Base-by-base conservation (phyloP, 257 asterid species). In the Nicotiana knightiana region DNA sequence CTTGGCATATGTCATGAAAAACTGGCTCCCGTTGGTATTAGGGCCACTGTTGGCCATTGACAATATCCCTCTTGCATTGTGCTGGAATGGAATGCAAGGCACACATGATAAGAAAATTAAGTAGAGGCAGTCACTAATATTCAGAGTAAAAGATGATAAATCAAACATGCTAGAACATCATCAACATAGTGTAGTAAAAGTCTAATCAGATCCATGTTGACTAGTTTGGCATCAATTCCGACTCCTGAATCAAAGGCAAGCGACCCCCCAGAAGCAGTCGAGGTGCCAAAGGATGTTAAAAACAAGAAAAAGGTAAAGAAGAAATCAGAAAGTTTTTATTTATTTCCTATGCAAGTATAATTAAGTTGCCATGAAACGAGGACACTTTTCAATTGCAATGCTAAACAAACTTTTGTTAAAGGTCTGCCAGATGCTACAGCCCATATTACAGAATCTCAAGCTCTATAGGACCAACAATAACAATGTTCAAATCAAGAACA, bases 41-140 rank as follows among this genome's bases (percentile, higher is more conserved):
- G 98, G 91, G 28, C 99, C 99, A 80, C 97, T 92, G 82, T 96
- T 96, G 59, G 98, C 98, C 98, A 96, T 93, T 83, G 98, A 87
- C 77, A 96, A 62, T 4, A 93, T 96, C 81, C 99, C 99, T 90
- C 99, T 90, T 46, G 99, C 97, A 92, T 93, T 94, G 89, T 94
- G 99, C 98, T 96, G 97, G 43, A 81, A 54, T 43, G 9, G 28
- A 73, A 24, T 73, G 4, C 79, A 51, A 75, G 3, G 37, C 46
- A 17, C 26, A 2, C 46, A 16, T 2, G 80, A 48, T 51, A 4
- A 75, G 80, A 51, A 51, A 75, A 26, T 26, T 4, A 75, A 26
- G 53, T 1, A 15, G 26, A 15, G 9, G 80, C 5, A 51, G 63
- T 28, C 3, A 3, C 63, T 15, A 11, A 15, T 33, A 51, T 39